Base-by-base conservation (phyloP, 805 yeast species). In the Wickerhamomyces chambardii region DNA sequence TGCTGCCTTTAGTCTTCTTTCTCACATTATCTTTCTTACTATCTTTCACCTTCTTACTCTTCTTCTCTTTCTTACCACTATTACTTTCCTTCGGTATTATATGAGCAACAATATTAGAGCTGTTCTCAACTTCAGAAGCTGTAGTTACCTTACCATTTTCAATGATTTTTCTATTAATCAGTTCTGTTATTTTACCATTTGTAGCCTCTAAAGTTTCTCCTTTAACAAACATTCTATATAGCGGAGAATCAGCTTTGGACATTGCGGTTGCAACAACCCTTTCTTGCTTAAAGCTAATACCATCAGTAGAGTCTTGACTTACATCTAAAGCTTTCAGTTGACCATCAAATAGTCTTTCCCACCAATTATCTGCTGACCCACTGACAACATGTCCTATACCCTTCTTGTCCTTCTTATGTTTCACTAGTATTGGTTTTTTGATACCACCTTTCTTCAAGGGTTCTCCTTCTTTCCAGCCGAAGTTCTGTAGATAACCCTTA, bases 321-420 rank as follows among this genome's bases (percentile, higher is more conserved):
- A 85, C 84, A 38, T 84, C 86, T 34, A 92, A 55, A 8, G 75
- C 72, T 51, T 85, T 84, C 43, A 90, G 67, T 45, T 87, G 96
- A 2, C 96, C 96, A 57, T 90, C 97, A 61, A 92, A 92, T 31
- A 90, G 66, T 43, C 84, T 70, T 46, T 90, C 98, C 98, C 98
- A 90, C 98, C 98, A 90, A 31, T 85, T 81, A 45, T 85, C 92
- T 34, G 76, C 79, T 9, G 66, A 62, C 17, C 71, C 69, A 32
- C 66, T 61, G 18, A 74, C 78, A 15, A 46, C 46, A 51, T 82
- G 80, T 0, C 98, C 98, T 18, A 90, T 66, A 9, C 98, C 98
- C 52, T 86, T 87, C 38, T 77, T 78, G 51, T 90, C 96, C 46
- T 77, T 79, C 59, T 92, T 87, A 51, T 90, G 97, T 45, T 81